phyloP scores from a whole-genome alignment of 2,329 filamentous ascomycete genomes.

The Aspergillus sclerotialis region DNA sequence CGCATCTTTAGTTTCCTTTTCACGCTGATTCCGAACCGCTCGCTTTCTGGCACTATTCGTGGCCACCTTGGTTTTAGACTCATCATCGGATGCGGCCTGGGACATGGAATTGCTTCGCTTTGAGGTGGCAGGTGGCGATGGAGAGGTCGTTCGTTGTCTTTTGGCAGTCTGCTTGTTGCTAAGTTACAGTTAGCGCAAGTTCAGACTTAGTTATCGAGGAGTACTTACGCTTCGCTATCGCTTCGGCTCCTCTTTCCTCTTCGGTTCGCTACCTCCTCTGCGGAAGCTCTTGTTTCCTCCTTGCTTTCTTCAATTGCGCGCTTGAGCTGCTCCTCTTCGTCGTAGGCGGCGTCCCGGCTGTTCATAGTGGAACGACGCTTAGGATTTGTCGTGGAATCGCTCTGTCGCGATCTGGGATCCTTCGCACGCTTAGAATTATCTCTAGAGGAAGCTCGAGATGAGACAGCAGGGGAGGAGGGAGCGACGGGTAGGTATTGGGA shows the following conservation, averaged over 20 bases:
- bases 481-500: conserved; percentile 58
- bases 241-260: conserved; percentile 79
- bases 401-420: conserved; percentile 42
- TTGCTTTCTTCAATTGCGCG: conserved; percentile 94
- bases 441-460: conserved; percentile 37
- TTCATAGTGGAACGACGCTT: conserved; percentile 97
- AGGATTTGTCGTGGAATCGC: conserved; percentile 51
- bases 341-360: conserved; percentile 87
- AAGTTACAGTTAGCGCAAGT: conserved; percentile 21
- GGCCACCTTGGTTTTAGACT: conserved; percentile 37
- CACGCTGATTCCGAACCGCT: conserved; percentile 47
- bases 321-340: conserved; percentile 84
- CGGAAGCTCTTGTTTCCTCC: conserved; percentile 57
- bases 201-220: neutral
- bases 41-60: conserved; percentile 51
- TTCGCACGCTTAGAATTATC: conserved; percentile 32
- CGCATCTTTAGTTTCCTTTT: conserved; percentile 41
- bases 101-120: conserved; percentile 40
- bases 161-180: conserved; percentile 69
- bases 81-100: conserved; percentile 59
- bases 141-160: conserved; percentile 74
- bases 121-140: conserved; percentile 56
- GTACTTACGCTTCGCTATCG: conserved; percentile 85
- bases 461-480: conserved; percentile 35
- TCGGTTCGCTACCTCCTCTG: conserved; percentile 51